phyloP scores from a whole-genome alignment of 2,329 filamentous ascomycete species.

The Epichloe brachyelytri region DNA sequence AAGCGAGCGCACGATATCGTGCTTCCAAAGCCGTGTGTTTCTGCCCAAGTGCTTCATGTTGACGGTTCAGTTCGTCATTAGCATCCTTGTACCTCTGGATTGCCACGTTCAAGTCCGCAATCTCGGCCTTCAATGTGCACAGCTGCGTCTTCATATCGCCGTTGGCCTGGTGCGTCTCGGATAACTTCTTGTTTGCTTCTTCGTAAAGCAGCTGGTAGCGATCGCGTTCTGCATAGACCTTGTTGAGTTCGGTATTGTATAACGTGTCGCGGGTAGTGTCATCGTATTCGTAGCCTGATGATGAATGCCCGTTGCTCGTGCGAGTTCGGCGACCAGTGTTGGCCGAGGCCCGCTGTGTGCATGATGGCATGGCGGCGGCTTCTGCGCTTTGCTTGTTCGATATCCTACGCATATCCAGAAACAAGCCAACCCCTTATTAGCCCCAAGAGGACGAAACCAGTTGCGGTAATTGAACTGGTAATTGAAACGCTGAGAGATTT shows the following conservation, averaged over 20 bases:
- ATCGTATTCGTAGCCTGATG: conserved; percentile 7
- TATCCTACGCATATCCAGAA: background rate
- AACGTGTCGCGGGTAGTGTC: conserved; percentile 10
- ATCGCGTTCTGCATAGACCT: conserved; percentile 11
- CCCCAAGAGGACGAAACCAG: background rate
- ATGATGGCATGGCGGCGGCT: conserved; percentile 6
- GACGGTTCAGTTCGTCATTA: conserved; percentile 5
- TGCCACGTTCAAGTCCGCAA: background rate
- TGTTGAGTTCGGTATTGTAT: conserved; percentile 14
- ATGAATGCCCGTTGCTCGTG: background rate
- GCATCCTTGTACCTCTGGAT: conserved; percentile 10
- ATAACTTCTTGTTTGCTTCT: conserved; percentile 17
- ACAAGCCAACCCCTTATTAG: background rate
- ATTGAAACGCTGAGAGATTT: background rate
- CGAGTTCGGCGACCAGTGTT: conserved; percentile 8
- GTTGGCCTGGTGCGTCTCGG: conserved; percentile 12
- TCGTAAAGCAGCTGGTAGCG: conserved; percentile 15
- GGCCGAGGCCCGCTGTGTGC: conserved; percentile 9
- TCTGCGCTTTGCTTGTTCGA: background rate
- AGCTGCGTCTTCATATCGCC: conserved; percentile 10
- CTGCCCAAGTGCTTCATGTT: conserved; percentile 16
- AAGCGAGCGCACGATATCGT: conserved; percentile 15
- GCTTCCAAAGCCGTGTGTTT: conserved; percentile 18
- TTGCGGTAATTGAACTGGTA: background rate
- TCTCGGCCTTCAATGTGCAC: conserved; percentile 1